A percentile compares a stretch with the other conserved stretches of the same genome.
Evolutionary conservation across 73 alveolate genomes (phyloP).

Genomic region (Stentor roeselii): DNA sequence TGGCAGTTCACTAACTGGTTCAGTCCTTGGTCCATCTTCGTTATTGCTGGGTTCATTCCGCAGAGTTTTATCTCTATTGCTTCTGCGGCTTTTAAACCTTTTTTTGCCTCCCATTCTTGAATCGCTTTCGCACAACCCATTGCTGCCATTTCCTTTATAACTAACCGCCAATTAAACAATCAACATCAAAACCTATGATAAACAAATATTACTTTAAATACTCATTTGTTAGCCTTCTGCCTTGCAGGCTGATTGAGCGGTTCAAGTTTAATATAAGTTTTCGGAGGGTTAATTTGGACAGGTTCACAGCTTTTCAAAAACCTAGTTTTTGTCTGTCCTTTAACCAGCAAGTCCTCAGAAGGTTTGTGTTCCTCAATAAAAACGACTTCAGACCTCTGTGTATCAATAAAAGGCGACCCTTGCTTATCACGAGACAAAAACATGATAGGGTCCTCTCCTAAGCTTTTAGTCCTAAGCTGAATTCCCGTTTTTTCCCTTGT

Average conservation of each 20-base stretch:
- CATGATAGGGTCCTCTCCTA: neutral
- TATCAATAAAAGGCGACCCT: neutral
- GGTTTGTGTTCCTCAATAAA: neutral
- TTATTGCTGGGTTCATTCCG: constrained; percentile 89
- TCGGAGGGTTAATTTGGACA: neutral
- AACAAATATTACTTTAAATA: neutral
- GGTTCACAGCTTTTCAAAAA: no score
- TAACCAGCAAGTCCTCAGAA: neutral
- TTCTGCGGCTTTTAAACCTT: constrained; percentile 79
- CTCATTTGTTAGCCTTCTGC: constrained; percentile 29
- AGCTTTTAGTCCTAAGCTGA: neutral
- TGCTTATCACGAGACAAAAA: neutral
- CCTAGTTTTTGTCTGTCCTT: neutral
- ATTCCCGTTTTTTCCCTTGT: neutral
- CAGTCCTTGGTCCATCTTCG: constrained; percentile 91
- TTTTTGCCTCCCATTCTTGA: constrained; percentile 76
- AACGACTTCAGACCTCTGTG: neutral
- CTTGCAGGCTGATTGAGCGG: no score
- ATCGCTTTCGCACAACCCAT: constrained; percentile 90
- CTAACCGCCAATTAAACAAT: neutral
- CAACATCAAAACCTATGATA: no score
- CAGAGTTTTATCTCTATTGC: constrained; percentile 79
- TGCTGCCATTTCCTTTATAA: constrained; percentile 27
- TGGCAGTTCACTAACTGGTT: constrained; percentile 62
- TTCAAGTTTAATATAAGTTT: neutral